phyloP scores from a whole-genome alignment of 768 basidiomycete genomes.

The Melanogaster broomeanus region DNA sequence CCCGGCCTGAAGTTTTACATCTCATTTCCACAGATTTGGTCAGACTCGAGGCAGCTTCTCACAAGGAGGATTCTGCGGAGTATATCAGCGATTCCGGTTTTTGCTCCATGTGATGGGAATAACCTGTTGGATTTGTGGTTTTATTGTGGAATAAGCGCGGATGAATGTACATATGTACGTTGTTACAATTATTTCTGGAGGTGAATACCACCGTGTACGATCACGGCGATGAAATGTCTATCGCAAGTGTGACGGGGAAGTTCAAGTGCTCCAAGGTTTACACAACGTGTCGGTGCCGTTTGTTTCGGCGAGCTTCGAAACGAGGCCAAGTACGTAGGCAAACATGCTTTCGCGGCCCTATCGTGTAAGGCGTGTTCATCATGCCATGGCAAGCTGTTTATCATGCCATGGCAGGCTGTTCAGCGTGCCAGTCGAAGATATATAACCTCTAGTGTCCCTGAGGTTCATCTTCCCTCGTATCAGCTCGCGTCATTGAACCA shows the following conservation, averaged over 20 bases:
- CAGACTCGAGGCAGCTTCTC: slow-evolving; percentile 46
- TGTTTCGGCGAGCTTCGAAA: slow-evolving; percentile 15
- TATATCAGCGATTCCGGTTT: slow-evolving; percentile 52
- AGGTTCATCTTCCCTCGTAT: slow-evolving; percentile 12
- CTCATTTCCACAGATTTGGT: slow-evolving; percentile 42
- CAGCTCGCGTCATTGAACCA: slow-evolving; percentile 14
- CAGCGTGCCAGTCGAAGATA: slow-evolving; percentile 31
- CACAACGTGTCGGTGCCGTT: slow-evolving; percentile 31
- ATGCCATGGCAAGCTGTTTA: slow-evolving; percentile 30
- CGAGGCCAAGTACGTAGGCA: slow-evolving; percentile 30
- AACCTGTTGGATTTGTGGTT: neutral
- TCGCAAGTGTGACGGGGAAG: no score
- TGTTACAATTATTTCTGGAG: slow-evolving; percentile 8
- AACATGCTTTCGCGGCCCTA: slow-evolving; percentile 23
- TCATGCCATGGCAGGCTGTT: slow-evolving; percentile 27
- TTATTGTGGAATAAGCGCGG: neutral
- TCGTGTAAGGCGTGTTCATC: slow-evolving; percentile 29
- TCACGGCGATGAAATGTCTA: slow-evolving; percentile 18
- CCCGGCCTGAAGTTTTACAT: slow-evolving; percentile 18
- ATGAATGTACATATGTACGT: slow-evolving; percentile 5
- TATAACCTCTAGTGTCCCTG: slow-evolving; percentile 22
- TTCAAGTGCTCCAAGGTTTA: slow-evolving; percentile 2
- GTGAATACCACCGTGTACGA: slow-evolving; percentile 8
- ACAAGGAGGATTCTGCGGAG: slow-evolving; percentile 41
- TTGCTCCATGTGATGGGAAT: slow-evolving; percentile 37